A percentile compares a stretch with the other conserved stretches of the same genome.
phyloP scores from a whole-genome alignment of 495 filamentous ascomycete species.

The Penicillium parvum region DNA sequence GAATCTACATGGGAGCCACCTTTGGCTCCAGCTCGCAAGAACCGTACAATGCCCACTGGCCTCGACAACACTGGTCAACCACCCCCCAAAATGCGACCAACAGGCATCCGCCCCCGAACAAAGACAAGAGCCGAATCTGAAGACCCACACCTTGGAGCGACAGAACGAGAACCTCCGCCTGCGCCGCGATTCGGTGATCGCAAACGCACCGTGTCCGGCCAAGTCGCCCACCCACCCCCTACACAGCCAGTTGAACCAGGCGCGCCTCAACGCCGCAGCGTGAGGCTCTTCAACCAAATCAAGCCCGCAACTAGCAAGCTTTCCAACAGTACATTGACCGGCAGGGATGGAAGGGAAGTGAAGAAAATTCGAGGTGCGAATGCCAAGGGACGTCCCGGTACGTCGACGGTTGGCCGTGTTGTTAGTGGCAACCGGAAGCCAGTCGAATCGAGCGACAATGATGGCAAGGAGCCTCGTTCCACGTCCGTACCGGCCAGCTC shows the following conservation, averaged over 20 bases:
- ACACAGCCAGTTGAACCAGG: slow-evolving; percentile 55
- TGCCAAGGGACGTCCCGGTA: slow-evolving; percentile 48
- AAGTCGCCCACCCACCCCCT: slow-evolving; percentile 59
- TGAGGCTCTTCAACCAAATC: slow-evolving; percentile 69
- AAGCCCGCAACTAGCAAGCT: slow-evolving; percentile 58
- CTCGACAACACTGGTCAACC: slow-evolving; percentile 50
- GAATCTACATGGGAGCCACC: slow-evolving; percentile 55
- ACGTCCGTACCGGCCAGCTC: slow-evolving; percentile 22
- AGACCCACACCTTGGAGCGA: slow-evolving; percentile 34
- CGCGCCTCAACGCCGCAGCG: slow-evolving; percentile 71
- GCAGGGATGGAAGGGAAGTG: slow-evolving; percentile 63
- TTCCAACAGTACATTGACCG: slow-evolving; percentile 45
- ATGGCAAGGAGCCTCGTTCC: slow-evolving; percentile 51
- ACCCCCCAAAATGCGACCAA: slow-evolving; percentile 59
- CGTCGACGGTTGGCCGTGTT: slow-evolving; percentile 69
- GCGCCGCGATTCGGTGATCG: slow-evolving; percentile 48
- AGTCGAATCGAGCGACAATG: slow-evolving; percentile 61
- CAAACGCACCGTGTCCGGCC: slow-evolving; percentile 83
- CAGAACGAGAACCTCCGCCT: slow-evolving; percentile 36
- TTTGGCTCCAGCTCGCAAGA: slow-evolving; percentile 60
- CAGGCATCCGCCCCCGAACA: slow-evolving; percentile 47
- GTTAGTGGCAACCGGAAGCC: slow-evolving; percentile 76
- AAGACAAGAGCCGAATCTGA: slow-evolving; percentile 47
- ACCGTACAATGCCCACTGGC: slow-evolving; percentile 54
- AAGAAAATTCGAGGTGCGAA: slow-evolving; percentile 70